Conservation (phyloP, 768 basidiomycete genomes). For the Rhizopogon salebrosus region DNA sequence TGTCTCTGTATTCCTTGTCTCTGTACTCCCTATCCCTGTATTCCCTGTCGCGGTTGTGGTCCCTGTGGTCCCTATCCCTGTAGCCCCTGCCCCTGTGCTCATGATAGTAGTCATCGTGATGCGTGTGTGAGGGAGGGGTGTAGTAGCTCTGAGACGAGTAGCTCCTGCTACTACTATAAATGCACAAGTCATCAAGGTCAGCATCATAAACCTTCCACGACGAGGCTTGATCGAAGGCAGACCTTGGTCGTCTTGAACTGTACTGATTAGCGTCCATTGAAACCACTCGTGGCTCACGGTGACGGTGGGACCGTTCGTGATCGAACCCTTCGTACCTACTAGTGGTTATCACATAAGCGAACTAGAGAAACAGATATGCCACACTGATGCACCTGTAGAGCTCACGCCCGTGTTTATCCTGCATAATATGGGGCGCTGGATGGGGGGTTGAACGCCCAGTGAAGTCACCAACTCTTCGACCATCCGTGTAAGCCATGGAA, state of each 20-base stretch:
- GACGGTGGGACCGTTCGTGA: constrained; percentile 17
- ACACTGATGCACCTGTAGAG: constrained; percentile 43
- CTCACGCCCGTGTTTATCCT: constrained; percentile 55
- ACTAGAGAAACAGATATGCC: background rate
- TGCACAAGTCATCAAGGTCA: constrained; percentile 6
- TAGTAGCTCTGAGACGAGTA: constrained; percentile 19
- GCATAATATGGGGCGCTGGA: constrained; percentile 46
- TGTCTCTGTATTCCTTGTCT: constrained; percentile 2
- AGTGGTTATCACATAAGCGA: background rate
- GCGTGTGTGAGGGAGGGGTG: constrained; percentile 20
- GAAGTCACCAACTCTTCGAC: constrained; percentile 49
- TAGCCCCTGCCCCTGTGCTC: constrained; percentile 15
- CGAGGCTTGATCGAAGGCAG: constrained; percentile 1
- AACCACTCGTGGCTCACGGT: constrained; percentile 23
- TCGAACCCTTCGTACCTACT: constrained; percentile 24
- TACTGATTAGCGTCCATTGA: constrained; percentile 17
- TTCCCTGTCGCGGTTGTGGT: constrained; percentile 11
- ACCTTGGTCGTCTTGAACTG: constrained; percentile 14
- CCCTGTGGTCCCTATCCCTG: constrained; percentile 18
- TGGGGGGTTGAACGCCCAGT: constrained; percentile 23
- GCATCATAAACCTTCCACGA: background rate
- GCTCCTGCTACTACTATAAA: constrained; percentile 17
- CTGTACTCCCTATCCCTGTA: constrained; percentile 12
- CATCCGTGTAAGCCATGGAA: background rate
- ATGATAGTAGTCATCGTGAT: constrained; percentile 15